Evolutionary conservation across 106 monocot species (phyloP).

Genomic region (Phalaenopsis aphrodite): DNA sequence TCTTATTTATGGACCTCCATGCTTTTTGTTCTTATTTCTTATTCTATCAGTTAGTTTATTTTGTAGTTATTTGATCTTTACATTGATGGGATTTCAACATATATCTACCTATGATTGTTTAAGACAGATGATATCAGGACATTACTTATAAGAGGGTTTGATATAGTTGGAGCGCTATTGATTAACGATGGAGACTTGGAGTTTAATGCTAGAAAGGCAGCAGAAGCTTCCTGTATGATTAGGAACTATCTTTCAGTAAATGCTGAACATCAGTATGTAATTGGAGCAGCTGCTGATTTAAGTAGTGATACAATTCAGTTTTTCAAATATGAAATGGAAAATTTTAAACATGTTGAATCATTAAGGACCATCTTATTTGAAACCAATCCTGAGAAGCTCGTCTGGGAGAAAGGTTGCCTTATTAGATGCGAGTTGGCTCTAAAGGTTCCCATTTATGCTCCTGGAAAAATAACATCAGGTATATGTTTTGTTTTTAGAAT

Average conservation of each 20-base stretch:
- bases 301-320: slow-evolving; percentile 38
- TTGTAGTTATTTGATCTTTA: not conserved
- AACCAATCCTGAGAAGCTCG: slow-evolving; percentile 37
- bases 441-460: slow-evolving; percentile 70
- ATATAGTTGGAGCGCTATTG: slow-evolving; percentile 69
- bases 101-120: not conserved
- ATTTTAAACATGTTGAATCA: slow-evolving; percentile 22
- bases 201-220: slow-evolving; percentile 48
- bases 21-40: not conserved
- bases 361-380: slow-evolving; percentile 48
- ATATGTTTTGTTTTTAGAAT: not conserved
- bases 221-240: slow-evolving; percentile 39
- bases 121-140: slow-evolving; percentile 64
- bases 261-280: slow-evolving; percentile 28
- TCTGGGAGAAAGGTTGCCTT: slow-evolving; percentile 89
- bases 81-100: not conserved
- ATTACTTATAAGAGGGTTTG: slow-evolving; percentile 64
- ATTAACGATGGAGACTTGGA: slow-evolving; percentile 29
- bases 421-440: slow-evolving; percentile 53
- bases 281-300: slow-evolving; percentile 47
- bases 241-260: slow-evolving; percentile 39
- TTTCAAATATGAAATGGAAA: slow-evolving; percentile 34
- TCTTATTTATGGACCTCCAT: not conserved
- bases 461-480: slow-evolving; percentile 46
- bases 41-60: not conserved